Evolutionary conservation across 495 filamentous ascomycete genomes (phyloP), one percentile per base, ranked within the genome.

Genomic region (Saxophila tyrrhenica): DNA sequence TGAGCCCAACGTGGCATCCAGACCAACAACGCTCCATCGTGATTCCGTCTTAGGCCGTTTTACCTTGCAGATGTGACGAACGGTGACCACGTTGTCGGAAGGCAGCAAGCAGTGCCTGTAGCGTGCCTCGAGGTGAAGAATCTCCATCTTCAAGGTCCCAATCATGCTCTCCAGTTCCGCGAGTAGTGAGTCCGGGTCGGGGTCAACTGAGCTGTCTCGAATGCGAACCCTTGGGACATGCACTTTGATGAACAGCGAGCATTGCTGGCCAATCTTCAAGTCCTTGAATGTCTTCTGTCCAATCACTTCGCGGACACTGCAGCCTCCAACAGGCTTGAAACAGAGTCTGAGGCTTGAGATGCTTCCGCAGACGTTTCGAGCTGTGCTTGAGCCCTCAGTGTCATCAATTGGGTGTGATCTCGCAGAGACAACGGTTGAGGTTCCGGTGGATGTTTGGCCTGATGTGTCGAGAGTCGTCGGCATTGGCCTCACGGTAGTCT

Each of bases 91-190:
- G 39, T 50, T 60, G 48, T 60, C 48, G 8, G 43, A 22, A 11
- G 60, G 62, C 23, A 62, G 25, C 19, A 60, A 35, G 0, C 53
- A 58, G 23, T 54, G 48, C 17, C 52, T 32, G 41, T 65, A 62
- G 3, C 57, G 50, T 29, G 48, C 62, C 42, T 62, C 55, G 13
- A 63, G 54, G 19, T 62, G 55, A 35, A 65, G 48, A 11, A 65
- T 15, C 9, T 62, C 56, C 1, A 56, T 60, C 38, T 57, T 48
- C 13, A 56, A 39, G 13, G 54, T 59, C 10, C 62, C 60, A 16
- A 65, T 50, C 5, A 62, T 50, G 39, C 48, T 55, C 39, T 65
- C 62, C 11, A 65, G 57, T 43, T 65, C 62, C 9, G 50, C 47
- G 22, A 65, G 50, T 0, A 58, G 39, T 19, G 60, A 59, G 2